These are phyloP conservation scores for Exophiala phaeomuriformis DNA, from an alignment of 2,329 filamentous ascomycete species.

Conservation along the genomic window DNA sequence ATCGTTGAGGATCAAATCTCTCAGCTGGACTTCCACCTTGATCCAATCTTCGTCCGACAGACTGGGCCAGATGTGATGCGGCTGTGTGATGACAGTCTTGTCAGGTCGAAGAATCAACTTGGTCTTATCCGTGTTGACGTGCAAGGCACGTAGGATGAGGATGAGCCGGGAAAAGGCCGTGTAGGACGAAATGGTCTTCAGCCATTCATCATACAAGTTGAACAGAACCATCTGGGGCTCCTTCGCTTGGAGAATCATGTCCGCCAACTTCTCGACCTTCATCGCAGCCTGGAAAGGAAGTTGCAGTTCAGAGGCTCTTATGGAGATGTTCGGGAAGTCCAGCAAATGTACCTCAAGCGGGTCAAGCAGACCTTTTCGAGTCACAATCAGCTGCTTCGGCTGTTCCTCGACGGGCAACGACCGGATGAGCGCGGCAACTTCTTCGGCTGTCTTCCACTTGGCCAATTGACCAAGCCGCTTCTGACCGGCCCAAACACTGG, in stretches of 20 bases:
- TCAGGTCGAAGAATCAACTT: slow-evolving; percentile 91
- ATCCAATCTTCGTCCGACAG: slow-evolving; percentile 96
- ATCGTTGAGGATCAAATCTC: slow-evolving; percentile 93
- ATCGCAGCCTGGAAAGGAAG: slow-evolving; percentile 98
- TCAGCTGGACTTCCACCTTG: slow-evolving; percentile 94
- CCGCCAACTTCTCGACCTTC: slow-evolving; percentile 98
- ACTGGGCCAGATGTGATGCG: slow-evolving; percentile 97
- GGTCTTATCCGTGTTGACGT: slow-evolving; percentile 97
- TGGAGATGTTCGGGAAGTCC: slow-evolving; percentile 98
- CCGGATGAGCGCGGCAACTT: slow-evolving; percentile 94
- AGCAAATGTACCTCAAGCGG: slow-evolving; percentile 94
- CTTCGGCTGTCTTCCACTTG: slow-evolving; percentile 99
- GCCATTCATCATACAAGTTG: slow-evolving; percentile 97
- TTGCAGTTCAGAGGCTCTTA: slow-evolving; percentile 92
- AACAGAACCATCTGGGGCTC: slow-evolving; percentile 99
- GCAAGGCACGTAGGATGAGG: slow-evolving; percentile 84
- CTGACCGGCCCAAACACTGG: slow-evolving; percentile 97
- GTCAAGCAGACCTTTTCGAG: slow-evolving; percentile 91
- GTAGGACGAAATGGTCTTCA: slow-evolving; percentile 97
- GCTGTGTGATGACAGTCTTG: slow-evolving; percentile 96
- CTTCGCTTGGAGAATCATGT: slow-evolving; percentile 96
- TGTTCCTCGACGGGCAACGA: slow-evolving; percentile 96
- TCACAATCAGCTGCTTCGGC: slow-evolving; percentile 97
- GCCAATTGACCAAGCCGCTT: slow-evolving; percentile 97
- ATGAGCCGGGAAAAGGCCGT: slow-evolving; percentile 95